phyloP scores from a whole-genome alignment of 2,329 filamentous ascomycete species.

The Neopestalotiopsis rosae region DNA sequence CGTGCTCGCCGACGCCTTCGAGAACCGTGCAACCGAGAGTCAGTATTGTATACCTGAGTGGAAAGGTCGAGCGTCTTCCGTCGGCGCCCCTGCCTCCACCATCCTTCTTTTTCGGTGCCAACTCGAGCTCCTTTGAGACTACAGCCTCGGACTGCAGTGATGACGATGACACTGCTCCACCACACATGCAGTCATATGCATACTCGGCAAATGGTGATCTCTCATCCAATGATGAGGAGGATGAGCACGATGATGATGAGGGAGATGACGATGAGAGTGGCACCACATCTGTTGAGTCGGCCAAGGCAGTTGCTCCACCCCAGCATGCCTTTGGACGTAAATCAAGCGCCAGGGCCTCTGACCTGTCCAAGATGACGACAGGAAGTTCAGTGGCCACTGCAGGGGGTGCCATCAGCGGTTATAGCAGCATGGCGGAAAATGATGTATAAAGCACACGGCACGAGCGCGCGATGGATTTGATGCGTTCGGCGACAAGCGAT shows the following conservation, averaged over 20 bases:
- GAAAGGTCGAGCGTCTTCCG: constrained; percentile 47
- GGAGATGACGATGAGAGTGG: constrained; percentile 72
- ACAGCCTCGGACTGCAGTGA: constrained; percentile 25
- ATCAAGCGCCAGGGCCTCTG: constrained; percentile 76
- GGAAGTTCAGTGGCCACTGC: constrained; percentile 82
- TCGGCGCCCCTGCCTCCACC: constrained; percentile 59
- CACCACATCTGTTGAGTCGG: constrained; percentile 73
- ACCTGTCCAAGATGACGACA: constrained; percentile 83
- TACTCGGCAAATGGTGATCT: constrained; percentile 82
- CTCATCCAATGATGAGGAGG: constrained; percentile 87
- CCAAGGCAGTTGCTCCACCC: constrained; percentile 57
- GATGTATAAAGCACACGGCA: background rate
- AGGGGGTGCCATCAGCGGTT: constrained; percentile 72
- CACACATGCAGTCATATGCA: constrained; percentile 47
- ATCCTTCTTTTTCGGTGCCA: constrained; percentile 55
- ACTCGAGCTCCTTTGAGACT: constrained; percentile 41
- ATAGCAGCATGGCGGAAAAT: constrained; percentile 58
- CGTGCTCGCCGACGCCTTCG: constrained; percentile 38
- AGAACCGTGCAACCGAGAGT: constrained; percentile 28
- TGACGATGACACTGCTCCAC: constrained; percentile 25
- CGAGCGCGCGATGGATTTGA: background rate
- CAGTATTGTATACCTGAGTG: constrained; percentile 52
- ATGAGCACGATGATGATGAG: constrained; percentile 80
- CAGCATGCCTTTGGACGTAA: constrained; percentile 61
- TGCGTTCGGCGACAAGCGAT: constrained; percentile 13